Conservation (phyloP, 495 filamentous ascomycete genomes). For the Penicillium verhagenii region DNA sequence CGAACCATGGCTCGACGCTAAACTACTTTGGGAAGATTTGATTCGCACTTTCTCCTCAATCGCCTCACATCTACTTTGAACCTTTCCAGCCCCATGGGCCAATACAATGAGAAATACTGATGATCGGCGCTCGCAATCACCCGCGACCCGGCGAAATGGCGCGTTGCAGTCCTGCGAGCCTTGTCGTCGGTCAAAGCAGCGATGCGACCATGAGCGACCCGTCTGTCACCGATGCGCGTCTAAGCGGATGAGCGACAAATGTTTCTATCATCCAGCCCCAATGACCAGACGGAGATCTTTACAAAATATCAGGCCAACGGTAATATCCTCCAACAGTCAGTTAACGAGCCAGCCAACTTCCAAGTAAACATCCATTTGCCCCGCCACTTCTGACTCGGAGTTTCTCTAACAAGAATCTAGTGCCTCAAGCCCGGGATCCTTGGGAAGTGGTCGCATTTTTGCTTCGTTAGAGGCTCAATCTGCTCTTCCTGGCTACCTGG, state of each 20-base stretch:
- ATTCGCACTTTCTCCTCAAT: not conserved
- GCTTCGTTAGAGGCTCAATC: constrained; percentile 27
- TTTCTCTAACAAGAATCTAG: constrained; percentile 4
- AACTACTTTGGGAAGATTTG: not conserved
- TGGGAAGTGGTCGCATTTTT: constrained; percentile 22
- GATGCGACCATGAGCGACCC: constrained; percentile 46
- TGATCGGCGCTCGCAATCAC: constrained; percentile 23
- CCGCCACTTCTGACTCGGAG: not conserved
- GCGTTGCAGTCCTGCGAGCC: constrained; percentile 52
- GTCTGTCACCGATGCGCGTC: constrained; percentile 36
- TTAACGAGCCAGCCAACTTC: constrained; percentile 25
- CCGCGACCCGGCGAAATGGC: constrained; percentile 45
- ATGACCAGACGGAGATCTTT: constrained; percentile 36
- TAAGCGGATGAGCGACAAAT: constrained; percentile 34
- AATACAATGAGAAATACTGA: constrained; percentile 19
- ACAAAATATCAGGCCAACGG: constrained; percentile 10
- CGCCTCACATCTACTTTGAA: not conserved
- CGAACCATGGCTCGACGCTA: not conserved
- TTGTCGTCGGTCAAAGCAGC: constrained; percentile 52
- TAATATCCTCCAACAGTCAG: constrained; percentile 13
- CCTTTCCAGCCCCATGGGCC: not conserved
- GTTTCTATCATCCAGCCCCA: constrained; percentile 46
- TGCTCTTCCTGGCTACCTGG: constrained; percentile 44
- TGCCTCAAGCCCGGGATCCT: constrained; percentile 30
- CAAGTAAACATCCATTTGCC: constrained; percentile 17